phyloP scores from a whole-genome alignment of 2,329 filamentous ascomycete genomes.

The Hyphodiscus sp. region DNA sequence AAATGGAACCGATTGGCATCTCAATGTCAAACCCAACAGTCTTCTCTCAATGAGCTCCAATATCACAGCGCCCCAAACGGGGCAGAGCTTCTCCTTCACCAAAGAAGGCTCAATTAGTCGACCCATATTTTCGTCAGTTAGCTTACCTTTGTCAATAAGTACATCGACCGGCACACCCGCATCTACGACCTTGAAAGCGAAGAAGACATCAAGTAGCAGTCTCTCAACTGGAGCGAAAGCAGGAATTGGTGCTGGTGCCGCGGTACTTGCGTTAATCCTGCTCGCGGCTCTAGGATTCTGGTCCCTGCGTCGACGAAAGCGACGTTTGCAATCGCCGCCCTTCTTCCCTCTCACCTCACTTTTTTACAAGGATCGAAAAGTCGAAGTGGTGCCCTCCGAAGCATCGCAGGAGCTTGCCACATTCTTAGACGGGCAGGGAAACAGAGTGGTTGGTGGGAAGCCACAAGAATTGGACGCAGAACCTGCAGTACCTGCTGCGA shows the following conservation, averaged over 20 bases:
- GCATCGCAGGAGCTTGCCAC: too few relatives aligned
- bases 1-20: constrained; percentile 14
- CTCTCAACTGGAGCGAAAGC: constrained; percentile 10
- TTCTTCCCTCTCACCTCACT: neutral
- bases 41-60: constrained; percentile 15
- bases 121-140: constrained; percentile 3
- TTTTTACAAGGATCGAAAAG: too few relatives aligned
- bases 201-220: too few relatives aligned
- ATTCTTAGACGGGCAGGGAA: too few relatives aligned
- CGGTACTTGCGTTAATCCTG: neutral
- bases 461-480: too few relatives aligned
- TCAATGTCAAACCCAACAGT: constrained; percentile 4
- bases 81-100: constrained; percentile 11
- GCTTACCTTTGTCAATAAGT: neutral
- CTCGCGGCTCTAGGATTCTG: constrained; percentile 4
- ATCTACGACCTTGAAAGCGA: neutral
- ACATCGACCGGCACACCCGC: neutral
- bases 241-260: constrained; percentile 8
- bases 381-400: too few relatives aligned
- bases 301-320: neutral
- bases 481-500: neutral
- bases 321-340: neutral
- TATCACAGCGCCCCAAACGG: constrained; percentile 7
- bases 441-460: too few relatives aligned
- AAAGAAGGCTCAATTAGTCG: constrained; percentile 6